A percentile compares a stretch with the other conserved stretches of the same genome.
phyloP scores from a whole-genome alignment of 305 asterid species.

The Fraxinus latifolia region DNA sequence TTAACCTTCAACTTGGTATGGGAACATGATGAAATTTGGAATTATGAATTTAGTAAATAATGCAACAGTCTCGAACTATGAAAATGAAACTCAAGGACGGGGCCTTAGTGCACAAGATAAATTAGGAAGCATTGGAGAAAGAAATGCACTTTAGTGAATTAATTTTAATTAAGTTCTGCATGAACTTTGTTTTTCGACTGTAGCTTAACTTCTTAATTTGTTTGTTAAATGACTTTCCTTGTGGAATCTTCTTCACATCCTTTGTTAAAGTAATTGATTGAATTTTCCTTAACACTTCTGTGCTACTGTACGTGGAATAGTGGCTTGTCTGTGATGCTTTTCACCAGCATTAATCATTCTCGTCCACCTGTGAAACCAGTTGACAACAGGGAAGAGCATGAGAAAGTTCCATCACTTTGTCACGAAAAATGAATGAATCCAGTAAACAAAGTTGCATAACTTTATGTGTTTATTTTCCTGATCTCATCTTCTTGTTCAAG shows the following conservation, averaged over 20 bases:
- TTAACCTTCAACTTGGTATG: background rate
- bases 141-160: background rate
- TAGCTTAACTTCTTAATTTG: background rate
- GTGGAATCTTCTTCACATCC: background rate
- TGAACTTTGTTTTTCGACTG: background rate
- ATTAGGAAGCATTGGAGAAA: background rate
- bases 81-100: background rate
- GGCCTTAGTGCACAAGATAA: background rate
- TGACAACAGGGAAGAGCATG: background rate
- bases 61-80: background rate
- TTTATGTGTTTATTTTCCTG: conserved; percentile 12
- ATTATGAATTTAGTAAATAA: background rate
- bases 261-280: background rate
- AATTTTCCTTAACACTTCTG: background rate
- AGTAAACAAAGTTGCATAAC: conserved; percentile 5
- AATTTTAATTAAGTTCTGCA: background rate
- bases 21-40: background rate
- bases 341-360: background rate
- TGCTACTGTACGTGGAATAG: background rate
- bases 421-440: background rate
- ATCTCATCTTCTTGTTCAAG: conserved; percentile 16
- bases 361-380: background rate
- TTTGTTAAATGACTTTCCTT: background rate
- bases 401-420: background rate
- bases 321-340: background rate